Evolutionary conservation across 768 basidiomycete genomes (phyloP).

Genomic region (Leccinum boreale): DNA sequence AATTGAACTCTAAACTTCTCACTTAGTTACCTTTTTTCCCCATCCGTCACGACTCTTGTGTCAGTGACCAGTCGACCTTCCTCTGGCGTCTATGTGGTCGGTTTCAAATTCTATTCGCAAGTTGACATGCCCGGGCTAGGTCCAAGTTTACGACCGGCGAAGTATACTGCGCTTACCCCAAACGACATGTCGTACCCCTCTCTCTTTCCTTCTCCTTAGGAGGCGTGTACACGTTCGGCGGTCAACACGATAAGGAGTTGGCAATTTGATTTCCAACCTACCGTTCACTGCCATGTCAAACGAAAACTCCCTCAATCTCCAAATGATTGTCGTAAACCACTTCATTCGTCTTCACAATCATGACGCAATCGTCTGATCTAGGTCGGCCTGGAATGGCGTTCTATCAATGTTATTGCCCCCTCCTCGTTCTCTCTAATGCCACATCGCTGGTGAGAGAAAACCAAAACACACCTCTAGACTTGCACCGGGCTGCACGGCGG

Average conservation of each 20-base stretch:
- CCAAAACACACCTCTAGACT: neutral
- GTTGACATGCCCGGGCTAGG: neutral
- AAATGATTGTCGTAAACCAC: conserved; percentile 19
- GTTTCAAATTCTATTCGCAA: conserved; percentile 7
- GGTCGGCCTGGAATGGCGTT: neutral
- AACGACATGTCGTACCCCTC: neutral
- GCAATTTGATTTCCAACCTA: conserved; percentile 10
- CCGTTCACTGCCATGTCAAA: conserved; percentile 1
- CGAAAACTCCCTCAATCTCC: conserved; percentile 15
- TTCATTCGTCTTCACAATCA: conserved; percentile 11
- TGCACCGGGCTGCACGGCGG: neutral
- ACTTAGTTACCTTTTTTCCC: conserved; percentile 3
- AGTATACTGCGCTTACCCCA: neutral
- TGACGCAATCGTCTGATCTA: conserved; percentile 9
- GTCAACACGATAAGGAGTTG: conserved; percentile 1
- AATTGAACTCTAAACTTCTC: conserved; percentile 23
- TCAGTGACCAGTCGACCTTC: neutral
- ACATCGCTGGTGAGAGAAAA: conserved; percentile 11
- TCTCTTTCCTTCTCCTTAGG: neutral
- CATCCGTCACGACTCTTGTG: conserved; percentile 3
- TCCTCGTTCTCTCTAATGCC: conserved; percentile 10
- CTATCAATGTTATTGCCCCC: neutral
- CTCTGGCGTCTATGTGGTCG: neutral
- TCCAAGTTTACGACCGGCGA: neutral
- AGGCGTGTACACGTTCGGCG: neutral